Evolutionary conservation across 1,139 yeast species (phyloP), one percentile per base, ranked within the genome.

Genomic region (Kodamaea anthophila): DNA sequence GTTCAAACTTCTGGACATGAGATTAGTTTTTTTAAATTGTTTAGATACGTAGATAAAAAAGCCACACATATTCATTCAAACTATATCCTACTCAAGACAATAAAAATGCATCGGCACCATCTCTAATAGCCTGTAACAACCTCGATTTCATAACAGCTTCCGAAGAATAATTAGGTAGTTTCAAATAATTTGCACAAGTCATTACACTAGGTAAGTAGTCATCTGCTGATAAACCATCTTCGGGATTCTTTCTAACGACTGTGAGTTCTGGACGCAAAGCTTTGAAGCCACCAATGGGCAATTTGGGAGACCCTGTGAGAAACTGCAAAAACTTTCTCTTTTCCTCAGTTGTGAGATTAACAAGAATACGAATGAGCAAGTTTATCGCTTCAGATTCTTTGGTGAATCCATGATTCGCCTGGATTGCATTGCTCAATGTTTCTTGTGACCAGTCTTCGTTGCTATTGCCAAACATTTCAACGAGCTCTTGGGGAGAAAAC

Each of bases 141-240:
- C 80, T 66, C 23, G 63, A 49, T 34, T 55, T 62, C 77, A 91
- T 69, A 2, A 84, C 56, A 18, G 65, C 76, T 38, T 66, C 68
- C 16, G 73, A 61, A 2, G 86, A 70, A 49, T 91, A 91, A 38
- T 81, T 74, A 2, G 98, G 98, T 16, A 91, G 60, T 53, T 91
- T 91, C 41, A 91, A 67, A 49, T 91, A 91, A 52, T 91, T 91
- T 5, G 94, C 97, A 62, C 98, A 91, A 0, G 98, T 91, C 98
- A 91, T 91, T 3, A 91, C 98, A 58, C 96, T 86, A 2, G 98
- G 98, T 36, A 91, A 63, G 46, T 82, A 87, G 40, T 80, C 88
- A 53, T 91, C 95, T n/a, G 86, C 74, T 12, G 61, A 55, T 29
- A 72, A 51, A 1, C 74, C 76, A 34, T 68, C 77, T 37, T 88